Percentiles rank a stretch among this genome's conserved stretches.
These are phyloP conservation scores for Diplodia seriata DNA, from an alignment of 2,329 filamentous ascomycete species.

Conservation along the genomic window DNA sequence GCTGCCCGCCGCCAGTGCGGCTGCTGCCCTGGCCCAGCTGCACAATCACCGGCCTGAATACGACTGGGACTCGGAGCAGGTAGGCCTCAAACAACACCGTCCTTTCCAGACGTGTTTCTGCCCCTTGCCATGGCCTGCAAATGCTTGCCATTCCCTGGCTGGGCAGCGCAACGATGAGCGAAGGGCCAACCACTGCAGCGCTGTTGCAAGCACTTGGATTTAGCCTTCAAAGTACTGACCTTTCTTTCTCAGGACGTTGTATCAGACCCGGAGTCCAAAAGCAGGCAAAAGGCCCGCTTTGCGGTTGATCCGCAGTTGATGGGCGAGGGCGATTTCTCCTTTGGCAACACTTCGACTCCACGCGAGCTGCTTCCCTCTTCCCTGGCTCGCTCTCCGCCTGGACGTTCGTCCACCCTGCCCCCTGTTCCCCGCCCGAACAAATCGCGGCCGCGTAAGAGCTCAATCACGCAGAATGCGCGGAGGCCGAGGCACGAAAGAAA, in stretches of 20 bases:
- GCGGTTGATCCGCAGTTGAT: conserved; percentile 41
- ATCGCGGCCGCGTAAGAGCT: conserved; percentile 81
- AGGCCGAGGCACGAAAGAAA: conserved; percentile 81
- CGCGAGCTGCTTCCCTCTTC: conserved; percentile 84
- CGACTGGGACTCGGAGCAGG: conserved; percentile 79
- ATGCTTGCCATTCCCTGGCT: conserved; percentile 31
- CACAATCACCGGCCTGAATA: conserved; percentile 77
- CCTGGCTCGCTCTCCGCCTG: conserved; percentile 79
- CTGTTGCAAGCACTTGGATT: background rate
- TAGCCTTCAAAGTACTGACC: conserved; percentile 10
- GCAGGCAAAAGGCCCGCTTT: conserved; percentile 49
- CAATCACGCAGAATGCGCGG: conserved; percentile 78
- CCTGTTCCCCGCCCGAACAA: conserved; percentile 79
- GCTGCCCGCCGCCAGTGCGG: conserved; percentile 76
- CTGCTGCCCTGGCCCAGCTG: conserved; percentile 85
- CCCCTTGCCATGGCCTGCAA: conserved; percentile 29
- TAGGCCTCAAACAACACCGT: conserved; percentile 44
- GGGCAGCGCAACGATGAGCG: conserved; percentile 36
- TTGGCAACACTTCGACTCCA: conserved; percentile 59
- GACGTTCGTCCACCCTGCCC: conserved; percentile 85
- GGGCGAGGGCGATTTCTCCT: conserved; percentile 29
- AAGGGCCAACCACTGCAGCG: conserved; percentile 20
- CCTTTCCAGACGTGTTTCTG: conserved; percentile 47
- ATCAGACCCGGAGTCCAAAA: conserved; percentile 50
- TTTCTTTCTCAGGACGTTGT: conserved; percentile 42